These are phyloP conservation scores for Lactarius vividus DNA, from an alignment of 768 basidiomycete genomes.

Conservation along the genomic window DNA sequence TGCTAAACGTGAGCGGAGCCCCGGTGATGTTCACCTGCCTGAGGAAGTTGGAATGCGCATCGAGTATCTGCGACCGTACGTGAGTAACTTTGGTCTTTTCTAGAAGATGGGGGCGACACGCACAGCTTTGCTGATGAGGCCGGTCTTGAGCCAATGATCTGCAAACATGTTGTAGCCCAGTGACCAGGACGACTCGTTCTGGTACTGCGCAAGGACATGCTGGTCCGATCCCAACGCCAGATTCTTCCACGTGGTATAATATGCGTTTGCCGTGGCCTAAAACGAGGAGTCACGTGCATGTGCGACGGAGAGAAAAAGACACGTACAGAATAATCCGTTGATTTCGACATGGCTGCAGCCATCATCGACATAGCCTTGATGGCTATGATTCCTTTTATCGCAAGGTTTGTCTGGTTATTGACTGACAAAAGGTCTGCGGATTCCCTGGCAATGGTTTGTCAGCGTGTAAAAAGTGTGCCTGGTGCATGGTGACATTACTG, in stretches of 20 bases:
- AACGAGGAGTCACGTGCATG: neutral
- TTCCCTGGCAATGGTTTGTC: conserved; percentile 1
- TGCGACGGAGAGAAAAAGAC: neutral
- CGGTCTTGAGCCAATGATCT: conserved; percentile 22
- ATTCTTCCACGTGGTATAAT: conserved; percentile 12
- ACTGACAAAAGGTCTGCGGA: conserved; percentile 1
- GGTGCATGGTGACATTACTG: conserved; percentile 7
- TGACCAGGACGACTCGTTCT: conserved; percentile 19
- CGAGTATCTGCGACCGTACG: conserved; percentile 5
- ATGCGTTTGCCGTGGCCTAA: conserved; percentile 3
- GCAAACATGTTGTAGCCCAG: conserved; percentile 25
- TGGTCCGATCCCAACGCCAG: conserved; percentile 16
- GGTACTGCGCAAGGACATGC: conserved; percentile 19
- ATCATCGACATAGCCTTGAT: conserved; percentile 25
- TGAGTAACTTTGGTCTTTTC: neutral
- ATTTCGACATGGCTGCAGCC: neutral
- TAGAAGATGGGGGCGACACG: neutral
- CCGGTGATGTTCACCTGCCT: neutral
- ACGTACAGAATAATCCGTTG: conserved; percentile 3
- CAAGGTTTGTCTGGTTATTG: conserved; percentile 24
- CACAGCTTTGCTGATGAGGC: conserved; percentile 15
- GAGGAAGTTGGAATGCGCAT: conserved; percentile 21
- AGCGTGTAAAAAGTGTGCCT: neutral
- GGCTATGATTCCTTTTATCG: conserved; percentile 26
- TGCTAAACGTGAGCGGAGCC: neutral